phyloP scores from a whole-genome alignment of 805 yeast genomes.

The Teunomyces funiuensis region DNA sequence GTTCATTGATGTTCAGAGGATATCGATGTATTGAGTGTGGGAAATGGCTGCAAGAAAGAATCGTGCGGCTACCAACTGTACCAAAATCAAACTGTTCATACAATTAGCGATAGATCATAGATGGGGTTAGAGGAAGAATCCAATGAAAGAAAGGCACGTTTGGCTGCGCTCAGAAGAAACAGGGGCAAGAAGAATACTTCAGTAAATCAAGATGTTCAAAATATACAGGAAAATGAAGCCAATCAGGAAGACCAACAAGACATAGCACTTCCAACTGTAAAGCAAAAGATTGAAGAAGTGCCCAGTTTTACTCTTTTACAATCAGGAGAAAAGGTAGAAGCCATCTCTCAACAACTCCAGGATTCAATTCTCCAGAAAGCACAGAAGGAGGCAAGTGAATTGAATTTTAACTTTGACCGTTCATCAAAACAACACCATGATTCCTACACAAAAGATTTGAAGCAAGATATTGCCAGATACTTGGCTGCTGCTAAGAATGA shows the following conservation, averaged over 20 bases:
- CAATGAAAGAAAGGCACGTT: conserved; percentile 9
- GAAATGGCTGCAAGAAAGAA: conserved; percentile 1
- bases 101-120: background rate
- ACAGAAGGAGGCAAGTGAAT: conserved; percentile 9
- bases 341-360: conserved; percentile 23
- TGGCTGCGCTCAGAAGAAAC: conserved; percentile 8
- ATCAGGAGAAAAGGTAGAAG: conserved; percentile 27
- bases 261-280: background rate
- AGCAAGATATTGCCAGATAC: conserved; percentile 25
- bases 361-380: conserved; percentile 19
- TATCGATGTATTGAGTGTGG: background rate
- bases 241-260: background rate
- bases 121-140: conserved; percentile 1
- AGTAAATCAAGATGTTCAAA: background rate
- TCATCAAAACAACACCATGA: conserved; percentile 1
- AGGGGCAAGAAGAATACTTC: background rate
- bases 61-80: background rate
- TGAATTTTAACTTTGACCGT: background rate
- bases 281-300: background rate
- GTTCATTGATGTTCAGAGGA: background rate
- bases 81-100: background rate
- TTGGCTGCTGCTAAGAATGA: conserved; percentile 24
- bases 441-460: conserved; percentile 31
- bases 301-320: background rate
- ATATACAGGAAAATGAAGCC: background rate